Conservation (phyloP, 1,284 basidiomycete genomes). For the Heterobasidion irregulare region DNA sequence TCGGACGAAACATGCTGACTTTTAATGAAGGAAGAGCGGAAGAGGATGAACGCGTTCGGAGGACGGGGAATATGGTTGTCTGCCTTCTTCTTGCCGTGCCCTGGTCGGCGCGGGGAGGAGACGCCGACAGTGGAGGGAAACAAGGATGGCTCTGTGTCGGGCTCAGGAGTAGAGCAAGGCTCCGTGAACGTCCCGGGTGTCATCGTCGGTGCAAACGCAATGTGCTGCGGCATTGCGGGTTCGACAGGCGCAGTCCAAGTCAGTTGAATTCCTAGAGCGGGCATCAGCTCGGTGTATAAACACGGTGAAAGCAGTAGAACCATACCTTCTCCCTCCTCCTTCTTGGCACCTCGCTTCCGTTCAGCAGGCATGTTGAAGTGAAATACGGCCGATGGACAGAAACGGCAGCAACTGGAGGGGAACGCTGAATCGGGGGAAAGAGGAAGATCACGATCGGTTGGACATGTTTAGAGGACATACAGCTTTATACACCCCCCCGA, state of each 20-base stretch:
- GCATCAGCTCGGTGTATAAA: background rate
- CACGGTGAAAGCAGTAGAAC: no score
- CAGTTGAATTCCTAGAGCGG: slow-evolving; percentile 22
- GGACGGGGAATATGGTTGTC: slow-evolving; percentile 79
- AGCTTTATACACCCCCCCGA: background rate
- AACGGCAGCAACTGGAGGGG: slow-evolving; percentile 2
- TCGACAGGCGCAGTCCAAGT: slow-evolving; percentile 46
- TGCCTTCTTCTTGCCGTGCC: slow-evolving; percentile 58
- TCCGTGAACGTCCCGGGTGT: slow-evolving; percentile 57
- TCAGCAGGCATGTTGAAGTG: slow-evolving; percentile 42
- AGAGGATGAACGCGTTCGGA: slow-evolving; percentile 86
- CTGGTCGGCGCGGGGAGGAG: slow-evolving; percentile 16
- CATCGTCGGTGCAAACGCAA: slow-evolving; percentile 51
- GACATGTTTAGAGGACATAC: background rate
- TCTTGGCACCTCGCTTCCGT: slow-evolving; percentile 38
- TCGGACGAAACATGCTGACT: slow-evolving; percentile 65
- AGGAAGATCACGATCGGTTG: background rate
- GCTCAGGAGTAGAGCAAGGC: slow-evolving; percentile 22
- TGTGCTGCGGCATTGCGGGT: slow-evolving; percentile 25
- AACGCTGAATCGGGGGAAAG: slow-evolving; percentile 1
- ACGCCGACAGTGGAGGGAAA: slow-evolving; percentile 33
- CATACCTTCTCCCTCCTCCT: slow-evolving; percentile 35
- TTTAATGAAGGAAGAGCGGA: slow-evolving; percentile 75
- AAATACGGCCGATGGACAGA: background rate
- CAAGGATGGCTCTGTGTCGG: slow-evolving; percentile 26